Base-by-base conservation (phyloP, 2,329 filamentous ascomycete species). In the Phialocephala subalpina region DNA sequence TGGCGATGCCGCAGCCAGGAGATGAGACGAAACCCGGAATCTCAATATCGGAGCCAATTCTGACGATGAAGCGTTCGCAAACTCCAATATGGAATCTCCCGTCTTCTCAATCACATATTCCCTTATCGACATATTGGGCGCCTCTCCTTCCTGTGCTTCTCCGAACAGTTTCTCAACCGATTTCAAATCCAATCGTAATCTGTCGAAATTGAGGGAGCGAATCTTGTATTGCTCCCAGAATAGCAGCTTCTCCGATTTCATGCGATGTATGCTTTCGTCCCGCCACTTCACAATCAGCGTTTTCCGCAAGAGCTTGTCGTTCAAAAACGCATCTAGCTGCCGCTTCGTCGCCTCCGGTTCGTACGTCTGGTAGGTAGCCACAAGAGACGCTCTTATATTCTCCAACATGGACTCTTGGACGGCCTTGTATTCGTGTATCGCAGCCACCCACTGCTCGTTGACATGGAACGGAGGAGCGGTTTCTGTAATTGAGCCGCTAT, bases 51-150 rank as follows among this genome's bases (percentile, higher is more conserved):
- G 82, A 57, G 74, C 63, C 12, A 65, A 67, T 45, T 80, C 78
- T 8, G 75, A 73, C 0, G 72, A 75, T 0, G 75, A n/a, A n/a
- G n/a, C 70, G 66, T 86, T 84, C 62, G 81, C 78, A 67, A 86
- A 87, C 66, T 86, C 84, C 36, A 87, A 78, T 29, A 87, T 79
- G 2, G 79, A 79, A 66, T 86, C 83, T 7, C 85, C 84, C 2
- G 77, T 77, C 1, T 78, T 77, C 0, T 80, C 77, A 60, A 86
- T 82, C 40, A 76, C 72, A 49, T 78, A 79, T 61, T 86, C 83
- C 18, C 78, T 75, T 9, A 83, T 76, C 0, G 72, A 73, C 57
- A 80, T 76, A 18, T 78, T 78, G 1, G 78, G 77, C 0, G 79
- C 77, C 33, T 81, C 80, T 9, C 78, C 80, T 0, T 80, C 80